A percentile compares a stretch with the other conserved stretches of the same genome.
Conservation (phyloP, 805 yeast species). For the Candida stauntonica region DNA sequence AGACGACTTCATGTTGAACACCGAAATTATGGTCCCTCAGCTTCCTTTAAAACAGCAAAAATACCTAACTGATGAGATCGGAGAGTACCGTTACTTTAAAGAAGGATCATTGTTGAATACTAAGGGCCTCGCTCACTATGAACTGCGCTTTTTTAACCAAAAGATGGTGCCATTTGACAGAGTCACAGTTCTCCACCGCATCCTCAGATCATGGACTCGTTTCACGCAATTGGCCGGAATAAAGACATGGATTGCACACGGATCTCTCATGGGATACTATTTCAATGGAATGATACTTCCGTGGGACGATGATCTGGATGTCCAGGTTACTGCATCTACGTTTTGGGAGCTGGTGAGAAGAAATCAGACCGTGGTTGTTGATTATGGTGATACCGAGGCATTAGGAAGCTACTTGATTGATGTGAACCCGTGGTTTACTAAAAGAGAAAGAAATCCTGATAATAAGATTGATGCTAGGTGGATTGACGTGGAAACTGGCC, state of each 20-base stretch:
- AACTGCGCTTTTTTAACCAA: slow-evolving; percentile 19
- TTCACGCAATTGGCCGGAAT: slow-evolving; percentile 13
- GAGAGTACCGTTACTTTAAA: slow-evolving; percentile 23
- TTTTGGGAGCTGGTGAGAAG: slow-evolving; percentile 38
- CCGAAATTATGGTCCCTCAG: slow-evolving; percentile 7
- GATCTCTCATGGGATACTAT: slow-evolving; percentile 51
- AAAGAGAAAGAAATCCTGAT: slow-evolving; percentile 48
- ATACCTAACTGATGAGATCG: background rate
- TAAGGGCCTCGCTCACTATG: slow-evolving; percentile 25
- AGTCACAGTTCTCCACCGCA: slow-evolving; percentile 22
- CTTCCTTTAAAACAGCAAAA: slow-evolving; percentile 6
- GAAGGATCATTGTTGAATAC: slow-evolving; percentile 21
- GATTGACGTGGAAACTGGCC: slow-evolving; percentile 65
- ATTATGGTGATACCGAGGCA: slow-evolving; percentile 39
- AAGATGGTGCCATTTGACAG: slow-evolving; percentile 19
- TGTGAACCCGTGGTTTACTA: slow-evolving; percentile 44
- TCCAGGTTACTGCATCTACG: slow-evolving; percentile 46
- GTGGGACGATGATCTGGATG: slow-evolving; percentile 60
- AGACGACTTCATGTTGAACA: slow-evolving; percentile 17
- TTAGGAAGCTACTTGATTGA: slow-evolving; percentile 46
- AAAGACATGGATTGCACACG: slow-evolving; percentile 55
- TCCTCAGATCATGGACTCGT: slow-evolving; percentile 24
- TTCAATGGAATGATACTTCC: slow-evolving; percentile 56
- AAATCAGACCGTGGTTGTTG: slow-evolving; percentile 43
- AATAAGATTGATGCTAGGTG: slow-evolving; percentile 72